Evolutionary conservation across 2,329 filamentous ascomycete genomes (phyloP), one percentile per base, ranked within the genome.

Genomic region (Blastomyces parvus): DNA sequence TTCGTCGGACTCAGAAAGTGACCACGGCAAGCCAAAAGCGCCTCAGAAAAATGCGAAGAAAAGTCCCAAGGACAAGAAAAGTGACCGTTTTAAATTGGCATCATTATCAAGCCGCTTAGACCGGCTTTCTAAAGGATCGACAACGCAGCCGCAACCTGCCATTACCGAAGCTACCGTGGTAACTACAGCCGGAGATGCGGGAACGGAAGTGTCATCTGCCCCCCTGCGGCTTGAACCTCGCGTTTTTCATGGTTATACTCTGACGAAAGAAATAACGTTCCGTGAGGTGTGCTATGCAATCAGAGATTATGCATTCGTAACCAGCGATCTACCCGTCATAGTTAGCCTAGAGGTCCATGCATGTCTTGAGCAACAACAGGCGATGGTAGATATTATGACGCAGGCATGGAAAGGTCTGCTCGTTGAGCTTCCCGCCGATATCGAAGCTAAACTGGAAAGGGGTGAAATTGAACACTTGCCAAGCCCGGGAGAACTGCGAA

Each of bases 301-400:
- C 65, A 82, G 84, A 48, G 86, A 95, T 63, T 85, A 86, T 64
- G 92, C 91, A 0, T 97, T 97, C 70, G 79, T 84, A 36, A 83
- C 80, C 7, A 92, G 85, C 64, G 84, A 89, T 61, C 80, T 96
- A 25, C 94, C 94, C 0, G 80, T 99, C 48, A 95, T 97, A 64
- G 85, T 97, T 67, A 96, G 91, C 73, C 82, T 97, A 6, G 94
- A 99, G 75, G 90, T 97, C 0, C 93, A 97, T 74, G 88, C 91
- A 17, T 85, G 88, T 65, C 79, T 83, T 1, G 85, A 89, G 61
- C 93, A 97, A 74, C 94, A 99, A 74, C 86, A 91, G 67, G 83
- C 89, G 60, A 97, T 97, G 90, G 92, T 96, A 13, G 84, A 89
- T 63, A 96, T 97, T 66, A 97, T 99, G 88, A 86, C 86, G 67